Evolutionary conservation across 176 grass and related monocot genomes (phyloP).

Genomic region (Pontederia paniculata): DNA sequence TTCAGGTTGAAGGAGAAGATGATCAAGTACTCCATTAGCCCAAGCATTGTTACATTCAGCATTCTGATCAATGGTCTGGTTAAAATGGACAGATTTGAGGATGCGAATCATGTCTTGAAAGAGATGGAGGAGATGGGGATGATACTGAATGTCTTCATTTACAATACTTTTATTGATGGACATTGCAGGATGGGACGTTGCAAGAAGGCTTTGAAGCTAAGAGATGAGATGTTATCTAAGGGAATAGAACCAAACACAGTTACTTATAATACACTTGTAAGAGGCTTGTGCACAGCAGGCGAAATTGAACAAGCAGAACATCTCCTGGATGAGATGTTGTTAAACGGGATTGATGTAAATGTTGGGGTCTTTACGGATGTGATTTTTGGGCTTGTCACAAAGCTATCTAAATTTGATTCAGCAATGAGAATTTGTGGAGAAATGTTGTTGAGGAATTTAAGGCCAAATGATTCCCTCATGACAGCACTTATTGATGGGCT

Average conservation of each 20-base stretch:
- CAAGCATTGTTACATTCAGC: constrained; percentile 53
- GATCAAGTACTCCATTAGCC: constrained; percentile 31
- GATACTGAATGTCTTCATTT: constrained; percentile 61
- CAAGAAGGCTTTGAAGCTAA: constrained; percentile 36
- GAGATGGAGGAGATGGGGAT: constrained; percentile 61
- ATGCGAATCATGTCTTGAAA: constrained; percentile 27
- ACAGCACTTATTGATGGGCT: constrained; percentile 51
- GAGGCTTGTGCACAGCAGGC: constrained; percentile 59
- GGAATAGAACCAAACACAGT: constrained; percentile 43
- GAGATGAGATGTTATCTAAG: constrained; percentile 54
- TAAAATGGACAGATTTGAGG: constrained; percentile 34
- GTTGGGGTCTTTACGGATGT: constrained; percentile 50
- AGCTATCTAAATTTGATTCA: constrained; percentile 36
- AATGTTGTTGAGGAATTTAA: constrained; percentile 62
- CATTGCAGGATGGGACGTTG: constrained; percentile 44
- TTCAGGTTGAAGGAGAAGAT: constrained; percentile 57
- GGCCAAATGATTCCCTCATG: constrained; percentile 72
- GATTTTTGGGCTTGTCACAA: constrained; percentile 49
- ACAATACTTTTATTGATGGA: constrained; percentile 66
- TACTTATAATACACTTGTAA: constrained; percentile 57
- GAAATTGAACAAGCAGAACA: constrained; percentile 50
- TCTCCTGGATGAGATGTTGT: constrained; percentile 69
- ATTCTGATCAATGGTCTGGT: constrained; percentile 80
- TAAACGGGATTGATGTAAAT: constrained; percentile 48
- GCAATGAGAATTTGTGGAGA: constrained; percentile 33